Evolutionary conservation across 108 stramenopile species (phyloP).

Genomic region (Fragilaria radians): DNA sequence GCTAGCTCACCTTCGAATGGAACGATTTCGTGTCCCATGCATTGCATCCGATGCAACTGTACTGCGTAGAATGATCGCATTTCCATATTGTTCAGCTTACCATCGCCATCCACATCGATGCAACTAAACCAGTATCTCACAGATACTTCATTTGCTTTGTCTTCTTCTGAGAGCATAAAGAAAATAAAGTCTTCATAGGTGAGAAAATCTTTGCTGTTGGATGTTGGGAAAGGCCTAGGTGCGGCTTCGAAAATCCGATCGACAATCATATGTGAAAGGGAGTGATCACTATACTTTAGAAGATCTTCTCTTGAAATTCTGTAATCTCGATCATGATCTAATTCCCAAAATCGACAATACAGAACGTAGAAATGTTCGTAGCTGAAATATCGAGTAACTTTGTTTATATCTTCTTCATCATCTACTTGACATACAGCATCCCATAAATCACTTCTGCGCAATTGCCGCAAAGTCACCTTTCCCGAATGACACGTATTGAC

Average conservation of each 20-base stretch:
- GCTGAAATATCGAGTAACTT: conserved; percentile 85
- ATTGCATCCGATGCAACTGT: conserved; percentile 93
- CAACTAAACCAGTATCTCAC: conserved; percentile 97
- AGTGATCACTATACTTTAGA: conserved; percentile 93
- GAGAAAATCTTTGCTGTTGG: conserved; percentile 51
- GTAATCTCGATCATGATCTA: conserved; percentile 95
- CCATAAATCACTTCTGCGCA: conserved; percentile 79
- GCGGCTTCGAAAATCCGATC: conserved; percentile 95
- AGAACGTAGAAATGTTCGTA: conserved; percentile 99
- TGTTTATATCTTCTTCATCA: conserved; percentile 97
- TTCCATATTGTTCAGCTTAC: conserved; percentile 91
- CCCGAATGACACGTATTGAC: conserved; percentile 88
- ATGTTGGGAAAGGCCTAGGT: conserved; percentile 66
- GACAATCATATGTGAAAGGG: conserved; percentile 90
- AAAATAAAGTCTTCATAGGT: conserved; percentile 98
- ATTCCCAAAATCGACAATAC: conserved; percentile 98
- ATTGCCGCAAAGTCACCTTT: conserved; percentile 82
- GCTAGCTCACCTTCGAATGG: too few species aligned
- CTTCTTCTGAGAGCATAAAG: conserved; percentile 98
- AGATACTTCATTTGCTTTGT: conserved; percentile 88
- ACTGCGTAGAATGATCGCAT: conserved; percentile 91
- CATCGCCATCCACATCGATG: conserved; percentile 95
- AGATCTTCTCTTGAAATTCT: conserved; percentile 90
- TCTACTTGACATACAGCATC: conserved; percentile 84
- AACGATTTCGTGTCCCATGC: conserved; percentile 95